Conservation (phyloP, 768 basidiomycete species). For the Lactifluus rugatus region DNA sequence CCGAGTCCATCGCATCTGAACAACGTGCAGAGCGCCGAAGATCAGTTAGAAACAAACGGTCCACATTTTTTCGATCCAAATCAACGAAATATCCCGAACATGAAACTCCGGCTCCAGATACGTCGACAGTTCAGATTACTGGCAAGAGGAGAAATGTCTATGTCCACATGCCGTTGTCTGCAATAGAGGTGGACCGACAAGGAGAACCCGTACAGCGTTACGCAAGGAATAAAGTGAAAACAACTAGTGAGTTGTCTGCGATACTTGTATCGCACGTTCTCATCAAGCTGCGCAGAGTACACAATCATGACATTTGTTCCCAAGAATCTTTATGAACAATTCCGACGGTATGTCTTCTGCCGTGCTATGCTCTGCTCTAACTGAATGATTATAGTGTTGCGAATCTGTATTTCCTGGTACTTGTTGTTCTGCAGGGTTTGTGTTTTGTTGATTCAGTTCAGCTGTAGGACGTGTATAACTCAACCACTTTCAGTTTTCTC, state of each 20-base stretch:
- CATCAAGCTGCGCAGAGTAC: conserved; percentile 50
- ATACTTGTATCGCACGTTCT: conserved; percentile 1
- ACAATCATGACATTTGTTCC: conserved; percentile 85
- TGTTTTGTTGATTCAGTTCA: neutral
- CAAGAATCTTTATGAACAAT: conserved; percentile 93
- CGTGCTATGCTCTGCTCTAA: neutral
- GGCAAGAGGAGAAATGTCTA: conserved; percentile 67
- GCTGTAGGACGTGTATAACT: conserved; percentile 2
- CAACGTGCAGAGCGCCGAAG: conserved; percentile 53
- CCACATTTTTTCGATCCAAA: conserved; percentile 44
- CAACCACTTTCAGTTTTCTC: conserved; percentile 55
- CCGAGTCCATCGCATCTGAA: conserved; percentile 78
- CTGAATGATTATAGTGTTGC: conserved; percentile 46
- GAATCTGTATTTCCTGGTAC: conserved; percentile 82
- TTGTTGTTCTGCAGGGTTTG: conserved; percentile 72
- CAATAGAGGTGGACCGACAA: conserved; percentile 51
- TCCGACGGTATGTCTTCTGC: conserved; percentile 49
- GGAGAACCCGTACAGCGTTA: conserved; percentile 80
- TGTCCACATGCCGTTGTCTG: conserved; percentile 62
- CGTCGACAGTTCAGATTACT: conserved; percentile 30
- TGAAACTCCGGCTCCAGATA: conserved; percentile 25
- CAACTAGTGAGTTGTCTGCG: conserved; percentile 59
- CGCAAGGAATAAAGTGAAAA: conserved; percentile 86
- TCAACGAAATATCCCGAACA: conserved; percentile 32
- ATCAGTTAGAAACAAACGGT: conserved; percentile 38